These are phyloP conservation scores for Balansia obtecta DNA, from an alignment of 2,329 filamentous ascomycete genomes.

Conservation along the genomic window DNA sequence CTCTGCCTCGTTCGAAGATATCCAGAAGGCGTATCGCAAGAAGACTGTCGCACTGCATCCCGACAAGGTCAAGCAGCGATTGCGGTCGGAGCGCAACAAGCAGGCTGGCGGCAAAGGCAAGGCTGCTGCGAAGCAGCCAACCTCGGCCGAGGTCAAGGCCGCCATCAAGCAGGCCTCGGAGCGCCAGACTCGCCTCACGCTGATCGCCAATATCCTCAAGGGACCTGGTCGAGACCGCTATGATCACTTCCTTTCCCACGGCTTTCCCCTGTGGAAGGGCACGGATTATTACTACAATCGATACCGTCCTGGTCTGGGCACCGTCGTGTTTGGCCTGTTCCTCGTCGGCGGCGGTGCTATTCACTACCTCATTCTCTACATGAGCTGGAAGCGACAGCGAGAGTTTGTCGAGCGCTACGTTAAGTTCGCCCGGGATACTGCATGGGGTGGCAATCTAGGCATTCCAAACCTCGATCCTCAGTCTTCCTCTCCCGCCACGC, in stretches of 20 bases:
- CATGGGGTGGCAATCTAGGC: constrained; percentile 74
- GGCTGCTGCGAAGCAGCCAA: constrained; percentile 57
- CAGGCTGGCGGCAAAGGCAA: constrained; percentile 33
- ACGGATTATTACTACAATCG: constrained; percentile 97
- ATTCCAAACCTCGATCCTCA: constrained; percentile 53
- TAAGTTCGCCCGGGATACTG: constrained; percentile 72
- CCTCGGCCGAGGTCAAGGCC: constrained; percentile 60
- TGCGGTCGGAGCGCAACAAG: constrained; percentile 56
- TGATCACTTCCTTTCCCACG: constrained; percentile 85
- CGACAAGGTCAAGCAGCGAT: constrained; percentile 85
- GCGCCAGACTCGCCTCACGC: constrained; percentile 69
- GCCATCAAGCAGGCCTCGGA: constrained; percentile 73
- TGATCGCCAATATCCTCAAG: constrained; percentile 77
- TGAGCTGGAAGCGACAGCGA: constrained; percentile 79
- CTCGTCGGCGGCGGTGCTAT: constrained; percentile 70
- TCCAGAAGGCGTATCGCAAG: constrained; percentile 90
- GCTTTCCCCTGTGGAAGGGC: constrained; percentile 92
- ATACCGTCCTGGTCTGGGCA: constrained; percentile 80
- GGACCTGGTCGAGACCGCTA: constrained; percentile 75
- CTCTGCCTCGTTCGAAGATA: constrained; percentile 68
- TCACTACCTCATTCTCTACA: constrained; percentile 76
- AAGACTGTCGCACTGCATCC: constrained; percentile 75
- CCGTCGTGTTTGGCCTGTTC: constrained; percentile 72
- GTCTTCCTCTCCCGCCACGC: constrained; percentile 30
- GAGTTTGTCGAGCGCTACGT: constrained; percentile 91